Evolutionary conservation across 23 red algal genomes (phyloP).

Genomic region (Agarophyton chilense): DNA sequence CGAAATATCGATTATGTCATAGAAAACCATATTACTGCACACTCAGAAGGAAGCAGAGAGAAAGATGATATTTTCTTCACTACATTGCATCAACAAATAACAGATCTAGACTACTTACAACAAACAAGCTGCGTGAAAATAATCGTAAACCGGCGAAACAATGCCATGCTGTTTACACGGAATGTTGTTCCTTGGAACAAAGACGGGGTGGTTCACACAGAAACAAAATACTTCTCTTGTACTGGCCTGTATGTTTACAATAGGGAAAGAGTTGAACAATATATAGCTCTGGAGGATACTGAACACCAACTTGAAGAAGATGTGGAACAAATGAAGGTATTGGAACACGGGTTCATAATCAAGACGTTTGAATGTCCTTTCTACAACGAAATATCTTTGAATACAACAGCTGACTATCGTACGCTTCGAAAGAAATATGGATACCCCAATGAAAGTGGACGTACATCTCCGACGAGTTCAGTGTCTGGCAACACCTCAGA

Average conservation of each 20-base stretch:
- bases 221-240: slow-evolving; percentile 49
- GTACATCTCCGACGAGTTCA: slow-evolving; percentile 39
- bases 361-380: slow-evolving; percentile 50
- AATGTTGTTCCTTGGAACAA: slow-evolving; percentile 63
- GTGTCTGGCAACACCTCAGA: slow-evolving; percentile 40
- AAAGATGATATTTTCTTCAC: slow-evolving; percentile 44
- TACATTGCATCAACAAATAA: slow-evolving; percentile 51
- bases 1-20: slow-evolving; percentile 58
- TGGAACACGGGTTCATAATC: slow-evolving; percentile 51
- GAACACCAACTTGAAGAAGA: slow-evolving; percentile 60
- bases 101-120: slow-evolving; percentile 42
- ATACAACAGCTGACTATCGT: slow-evolving; percentile 38
- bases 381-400: slow-evolving; percentile 56
- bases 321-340: slow-evolving; percentile 54
- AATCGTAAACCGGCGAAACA: slow-evolving; percentile 48
- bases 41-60: slow-evolving; percentile 2
- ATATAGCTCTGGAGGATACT: slow-evolving; percentile 54
- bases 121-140: slow-evolving; percentile 51
- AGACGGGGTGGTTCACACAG: slow-evolving; percentile 24
- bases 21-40: slow-evolving; percentile 39
- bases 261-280: slow-evolving; percentile 28
- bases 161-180: slow-evolving; percentile 58
- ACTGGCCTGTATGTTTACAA: slow-evolving; percentile 54
- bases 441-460: not conserved
- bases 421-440: slow-evolving; percentile 29